Base-by-base conservation (phyloP, 306 rosid genomes). In the Corylus heterophylla region DNA sequence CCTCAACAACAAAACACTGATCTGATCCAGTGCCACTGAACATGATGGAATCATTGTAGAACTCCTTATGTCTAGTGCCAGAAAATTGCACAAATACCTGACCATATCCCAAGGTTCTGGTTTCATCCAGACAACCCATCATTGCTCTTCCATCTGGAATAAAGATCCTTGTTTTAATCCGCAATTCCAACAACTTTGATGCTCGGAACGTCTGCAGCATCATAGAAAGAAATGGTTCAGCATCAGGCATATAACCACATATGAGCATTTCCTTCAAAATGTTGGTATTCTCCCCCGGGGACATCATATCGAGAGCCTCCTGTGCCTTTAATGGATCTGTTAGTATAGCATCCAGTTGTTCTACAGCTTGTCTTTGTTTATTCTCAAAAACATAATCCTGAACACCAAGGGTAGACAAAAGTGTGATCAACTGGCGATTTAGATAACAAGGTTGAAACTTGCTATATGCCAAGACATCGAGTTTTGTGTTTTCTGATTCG, bases 101-200 rank as follows among this genome's bases (percentile, higher is more conserved):
- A 69, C 97, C 98, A 80, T 94, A 89, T 77, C 86, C 93, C 16
- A 94, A 77, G 58, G 88, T 89, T 83, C 81, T 58, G 20, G 96
- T 94, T 88, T 94, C 97, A 74, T 94, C 98, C n/a, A 94, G 89
- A 82, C 92, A 89, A 27, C 98, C 98, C 94, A 94, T 89, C 98
- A 94, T 90, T 76, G 96, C 94, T 86, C 92, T 86, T 82, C 98
- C 98, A 4, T 82, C 54, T 67, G 93, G 96, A 78, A 94, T 79
- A 74, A 87, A 77, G 78, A 94, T 89, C 84, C 91, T 92, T 68
- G 91, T 47, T 79, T 85, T 94, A 5, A 47, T 85, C 58, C 92
- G 86, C 87, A 94, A 73, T 54, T 90, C 98, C 82, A 87, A 74
- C 71, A 94, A 75, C 80, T 92, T 92, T 20, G 91, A 89, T 71